Evolutionary conservation across 1,284 basidiomycete species (phyloP), one percentile per base, ranked within the genome.

Genomic region (Pisolithus thermaeus): DNA sequence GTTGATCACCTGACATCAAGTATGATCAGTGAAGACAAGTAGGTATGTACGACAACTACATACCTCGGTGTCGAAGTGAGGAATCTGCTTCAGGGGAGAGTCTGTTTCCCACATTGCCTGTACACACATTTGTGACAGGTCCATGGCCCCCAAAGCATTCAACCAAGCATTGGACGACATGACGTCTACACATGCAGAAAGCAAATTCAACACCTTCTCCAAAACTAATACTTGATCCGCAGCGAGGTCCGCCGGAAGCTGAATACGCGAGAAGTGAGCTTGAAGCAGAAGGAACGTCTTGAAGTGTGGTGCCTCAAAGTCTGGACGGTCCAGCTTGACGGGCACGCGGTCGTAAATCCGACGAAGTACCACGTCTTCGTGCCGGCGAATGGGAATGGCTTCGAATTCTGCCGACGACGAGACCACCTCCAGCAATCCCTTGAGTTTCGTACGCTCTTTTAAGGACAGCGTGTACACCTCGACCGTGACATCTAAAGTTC

Each of bases 111-210:
- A 98, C 67, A 96, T 87, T 0, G 91, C 95, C 70, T 99, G 97
- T 2, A 98, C 93, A 68, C 92, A 94, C 96, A 99, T 99, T 72
- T 99, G 97, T n/a, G 89, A 91, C 53, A 99, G 69, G 72, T 99
- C 97, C 97, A 99, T 99, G 0, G 95, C 96, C 47, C 95, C 90
- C 14, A 98, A 74, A 1, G 95, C 96, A 63, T 87, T 96, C 61
- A 99, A 70, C 86, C 87, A 96, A 3, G 91, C 93, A 64, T 97
- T 97, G 46, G 89, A 93, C 4, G 90, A 94, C 92, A 99, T 94
- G 54, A 99, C 96, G 67, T 98, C 96, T 35, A 98, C 95, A 64
- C 92, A 95, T 2, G 96, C 94, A 11, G 89, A 92, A 22, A 96
- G 76, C 27, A 96, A 71, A 60, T 92, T 96, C 56, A 97, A 76